Evolutionary conservation across 768 basidiomycete species (phyloP).

Genomic region (Mycena epipterygia): DNA sequence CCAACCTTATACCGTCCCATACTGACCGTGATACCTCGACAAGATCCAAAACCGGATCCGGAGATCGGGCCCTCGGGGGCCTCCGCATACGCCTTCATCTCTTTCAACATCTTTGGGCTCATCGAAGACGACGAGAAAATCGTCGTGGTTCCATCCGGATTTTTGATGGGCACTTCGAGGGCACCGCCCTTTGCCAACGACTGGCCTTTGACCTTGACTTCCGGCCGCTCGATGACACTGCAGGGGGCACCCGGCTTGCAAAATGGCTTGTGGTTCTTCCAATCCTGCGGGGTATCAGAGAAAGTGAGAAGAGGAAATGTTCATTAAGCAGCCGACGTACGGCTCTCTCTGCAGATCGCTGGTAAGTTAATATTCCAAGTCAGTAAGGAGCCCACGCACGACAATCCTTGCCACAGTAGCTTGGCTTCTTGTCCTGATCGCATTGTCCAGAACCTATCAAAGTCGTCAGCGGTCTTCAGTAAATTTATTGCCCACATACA

Average conservation of each 20-base stretch:
- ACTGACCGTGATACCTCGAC: neutral
- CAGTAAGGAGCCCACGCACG: neutral
- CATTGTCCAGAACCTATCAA: slow-evolving; percentile 27
- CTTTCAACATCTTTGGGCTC: slow-evolving; percentile 44
- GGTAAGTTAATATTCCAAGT: neutral
- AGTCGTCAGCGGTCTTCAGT: neutral
- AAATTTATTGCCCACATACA: neutral
- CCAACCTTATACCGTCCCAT: neutral
- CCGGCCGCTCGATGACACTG: slow-evolving; percentile 42
- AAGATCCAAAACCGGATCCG: neutral
- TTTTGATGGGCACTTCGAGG: slow-evolving; percentile 33
- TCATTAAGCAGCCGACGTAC: neutral
- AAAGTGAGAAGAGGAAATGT: neutral
- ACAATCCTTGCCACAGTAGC: slow-evolving; percentile 35
- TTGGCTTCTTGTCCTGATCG: slow-evolving; percentile 35
- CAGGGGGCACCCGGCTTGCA: slow-evolving; percentile 48
- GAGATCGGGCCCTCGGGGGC: neutral
- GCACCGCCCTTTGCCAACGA: neutral
- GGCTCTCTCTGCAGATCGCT: slow-evolving; percentile 6
- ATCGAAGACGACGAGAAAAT: slow-evolving; percentile 45
- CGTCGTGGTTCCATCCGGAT: slow-evolving; percentile 44
- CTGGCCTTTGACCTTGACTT: slow-evolving; percentile 28
- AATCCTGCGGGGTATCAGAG: slow-evolving; percentile 36
- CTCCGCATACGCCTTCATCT: slow-evolving; percentile 32
- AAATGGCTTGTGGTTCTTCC: slow-evolving; percentile 54